A percentile compares a stretch with the other conserved stretches of the same genome.
Evolutionary conservation across 179 eudicot genomes (phyloP).

Genomic region (Beta lomatogona): DNA sequence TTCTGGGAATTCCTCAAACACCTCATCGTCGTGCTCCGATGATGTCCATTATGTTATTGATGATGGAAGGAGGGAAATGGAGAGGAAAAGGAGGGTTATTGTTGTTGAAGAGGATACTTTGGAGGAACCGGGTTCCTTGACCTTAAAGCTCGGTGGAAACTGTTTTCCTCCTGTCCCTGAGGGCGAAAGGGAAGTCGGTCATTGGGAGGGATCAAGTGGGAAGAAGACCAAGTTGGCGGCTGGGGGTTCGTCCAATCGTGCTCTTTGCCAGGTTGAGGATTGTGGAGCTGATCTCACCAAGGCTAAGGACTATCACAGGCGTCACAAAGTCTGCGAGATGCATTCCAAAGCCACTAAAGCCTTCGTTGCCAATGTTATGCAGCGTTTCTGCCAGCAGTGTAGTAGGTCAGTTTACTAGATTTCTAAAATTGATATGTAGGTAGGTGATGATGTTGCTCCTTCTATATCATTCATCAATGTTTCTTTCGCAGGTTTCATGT

Average conservation of each 20-base stretch:
- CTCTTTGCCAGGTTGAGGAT: conserved; percentile 77
- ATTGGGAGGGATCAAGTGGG: conserved; percentile 20
- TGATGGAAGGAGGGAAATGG: conserved; percentile 30
- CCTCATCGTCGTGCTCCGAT: conserved; percentile 62
- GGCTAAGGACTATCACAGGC: background rate
- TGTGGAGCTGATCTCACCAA: conserved; percentile 67
- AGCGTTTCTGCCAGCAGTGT: conserved; percentile 28
- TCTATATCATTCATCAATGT: background rate
- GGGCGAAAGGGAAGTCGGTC: too few relatives aligned
- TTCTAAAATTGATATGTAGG: too few relatives aligned
- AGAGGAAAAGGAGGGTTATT: conserved; percentile 42
- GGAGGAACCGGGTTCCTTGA: conserved; percentile 47
- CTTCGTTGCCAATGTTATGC: too few relatives aligned
- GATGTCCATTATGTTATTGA: conserved; percentile 37
- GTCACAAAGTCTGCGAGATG: too few relatives aligned
- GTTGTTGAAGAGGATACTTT: conserved; percentile 47
- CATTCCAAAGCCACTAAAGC: too few relatives aligned
- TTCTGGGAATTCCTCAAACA: conserved; percentile 48
- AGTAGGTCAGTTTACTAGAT: conserved; percentile 61
- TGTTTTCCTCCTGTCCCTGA: too few relatives aligned
- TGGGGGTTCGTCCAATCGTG: conserved; percentile 22
- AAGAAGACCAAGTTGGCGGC: conserved; percentile 53
- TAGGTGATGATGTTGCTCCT: background rate
- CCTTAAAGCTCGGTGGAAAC: conserved; percentile 53
- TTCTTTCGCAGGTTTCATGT: conserved; percentile 67